These are phyloP conservation scores for Coix lacrymajobi DNA, from an alignment of 176 grass and related monocot species.

Conservation along the genomic window DNA sequence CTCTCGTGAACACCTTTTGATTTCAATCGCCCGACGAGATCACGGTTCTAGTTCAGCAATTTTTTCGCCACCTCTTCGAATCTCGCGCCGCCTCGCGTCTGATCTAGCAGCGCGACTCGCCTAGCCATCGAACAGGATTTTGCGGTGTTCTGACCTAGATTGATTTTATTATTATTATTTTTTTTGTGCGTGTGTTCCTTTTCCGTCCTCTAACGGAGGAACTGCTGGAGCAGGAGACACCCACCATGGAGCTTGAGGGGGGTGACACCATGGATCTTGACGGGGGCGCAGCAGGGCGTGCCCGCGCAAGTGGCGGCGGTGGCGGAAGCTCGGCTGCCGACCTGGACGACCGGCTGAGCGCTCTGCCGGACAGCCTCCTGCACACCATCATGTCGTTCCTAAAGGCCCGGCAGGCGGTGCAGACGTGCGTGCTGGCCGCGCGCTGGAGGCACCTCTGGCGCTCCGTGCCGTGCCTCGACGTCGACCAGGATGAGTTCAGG, in stretches of 20 bases:
- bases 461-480: background rate
- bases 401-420: background rate
- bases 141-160: background rate
- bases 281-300: background rate
- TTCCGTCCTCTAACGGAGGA: background rate
- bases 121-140: background rate
- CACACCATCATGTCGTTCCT: background rate
- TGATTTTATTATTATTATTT: background rate
- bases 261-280: background rate
- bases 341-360: background rate
- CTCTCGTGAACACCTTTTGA: background rate
- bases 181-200: background rate
- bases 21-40: background rate
- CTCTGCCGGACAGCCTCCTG: background rate
- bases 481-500: background rate
- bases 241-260: background rate
- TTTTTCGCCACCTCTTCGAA: background rate
- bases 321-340: background rate
- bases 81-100: no score
- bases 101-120: background rate
- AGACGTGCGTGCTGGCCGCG: background rate
- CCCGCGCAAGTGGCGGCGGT: background rate
- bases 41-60: background rate
- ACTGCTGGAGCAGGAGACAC: background rate
- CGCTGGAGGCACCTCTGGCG: background rate